Conservation (phyloP, 192 early-diverging fungal species). For the Allomyces macrogynus region DNA sequence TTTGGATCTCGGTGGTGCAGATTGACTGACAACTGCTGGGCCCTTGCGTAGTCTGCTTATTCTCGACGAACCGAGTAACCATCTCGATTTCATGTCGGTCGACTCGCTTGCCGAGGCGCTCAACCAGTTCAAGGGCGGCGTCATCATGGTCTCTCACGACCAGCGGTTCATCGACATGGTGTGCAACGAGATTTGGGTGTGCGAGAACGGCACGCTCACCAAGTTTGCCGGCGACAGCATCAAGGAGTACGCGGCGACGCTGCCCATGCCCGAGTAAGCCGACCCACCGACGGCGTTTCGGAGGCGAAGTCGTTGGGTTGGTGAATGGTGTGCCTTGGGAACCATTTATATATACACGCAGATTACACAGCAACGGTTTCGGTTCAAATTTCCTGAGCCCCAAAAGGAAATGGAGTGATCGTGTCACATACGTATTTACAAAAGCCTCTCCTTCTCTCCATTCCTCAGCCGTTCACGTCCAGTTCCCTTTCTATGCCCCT, state of each 20-base stretch:
- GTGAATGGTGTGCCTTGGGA: too few species aligned
- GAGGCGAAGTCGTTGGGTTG: too few species aligned
- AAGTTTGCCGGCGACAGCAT: constrained; percentile 74
- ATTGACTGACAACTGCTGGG: neutral
- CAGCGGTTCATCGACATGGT: constrained; percentile 79
- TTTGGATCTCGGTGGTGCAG: too few species aligned
- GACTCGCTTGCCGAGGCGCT: constrained; percentile 79
- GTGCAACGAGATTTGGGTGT: constrained; percentile 85
- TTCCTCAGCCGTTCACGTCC: too few species aligned
- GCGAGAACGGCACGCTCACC: constrained; percentile 55
- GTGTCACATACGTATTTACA: too few species aligned
- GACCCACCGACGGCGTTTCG: too few species aligned
- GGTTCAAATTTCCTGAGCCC: too few species aligned
- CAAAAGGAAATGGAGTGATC: too few species aligned
- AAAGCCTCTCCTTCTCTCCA: too few species aligned
- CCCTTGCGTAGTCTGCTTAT: constrained; percentile 21
- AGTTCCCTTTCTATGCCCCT: too few species aligned
- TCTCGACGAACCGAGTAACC: constrained; percentile 59
- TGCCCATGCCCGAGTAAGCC: constrained; percentile 1
- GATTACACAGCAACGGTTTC: too few species aligned
- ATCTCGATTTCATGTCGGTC: constrained; percentile 79
- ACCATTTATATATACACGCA: too few species aligned
- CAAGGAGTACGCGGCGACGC: constrained; percentile 52
- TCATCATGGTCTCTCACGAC: constrained; percentile 93
- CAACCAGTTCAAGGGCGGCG: constrained; percentile 74